phyloP scores from a whole-genome alignment of 192 early-diverging fungal genomes.

The Coemansia sp. region DNA sequence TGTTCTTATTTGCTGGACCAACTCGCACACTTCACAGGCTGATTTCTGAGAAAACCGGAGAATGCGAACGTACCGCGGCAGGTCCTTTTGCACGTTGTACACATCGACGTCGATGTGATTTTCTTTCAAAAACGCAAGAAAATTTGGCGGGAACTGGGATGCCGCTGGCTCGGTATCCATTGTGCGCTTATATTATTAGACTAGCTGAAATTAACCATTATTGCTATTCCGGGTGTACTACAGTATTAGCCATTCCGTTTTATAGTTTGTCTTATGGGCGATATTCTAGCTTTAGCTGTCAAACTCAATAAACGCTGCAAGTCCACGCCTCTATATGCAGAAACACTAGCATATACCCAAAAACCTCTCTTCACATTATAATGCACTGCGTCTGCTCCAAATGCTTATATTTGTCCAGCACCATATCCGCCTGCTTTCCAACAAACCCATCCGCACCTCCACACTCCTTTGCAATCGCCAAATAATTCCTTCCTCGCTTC shows the following conservation, averaged over 20 bases:
- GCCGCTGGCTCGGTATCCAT: too few relatives aligned
- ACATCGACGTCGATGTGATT: conserved; percentile 68
- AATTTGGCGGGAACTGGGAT: conserved; percentile 23
- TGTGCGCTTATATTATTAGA: too few relatives aligned
- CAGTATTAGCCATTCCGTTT: too few relatives aligned
- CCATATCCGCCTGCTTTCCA: not conserved
- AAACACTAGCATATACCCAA: too few relatives aligned
- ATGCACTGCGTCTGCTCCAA: not conserved
- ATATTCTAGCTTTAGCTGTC: too few relatives aligned
- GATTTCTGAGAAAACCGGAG: conserved; percentile 41
- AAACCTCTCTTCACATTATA: too few relatives aligned
- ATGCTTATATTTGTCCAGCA: conserved; percentile 8
- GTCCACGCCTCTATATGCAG: too few relatives aligned
- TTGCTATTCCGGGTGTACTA: too few relatives aligned
- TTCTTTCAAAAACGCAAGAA: conserved; percentile 63
- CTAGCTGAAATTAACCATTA: too few relatives aligned
- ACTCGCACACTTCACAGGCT: conserved; percentile 11
- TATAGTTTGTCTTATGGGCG: too few relatives aligned
- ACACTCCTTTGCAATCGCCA: conserved; percentile 19
- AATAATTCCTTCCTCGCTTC: conserved; percentile 10
- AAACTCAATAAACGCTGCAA: too few relatives aligned
- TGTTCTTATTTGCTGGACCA: conserved; percentile 38
- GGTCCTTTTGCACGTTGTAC: conserved; percentile 55
- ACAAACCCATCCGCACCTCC: conserved; percentile 11
- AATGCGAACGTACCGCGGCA: conserved; percentile 78